These are phyloP conservation scores for Candida silvicultrix DNA, from an alignment of 805 yeast genomes.

Conservation along the genomic window DNA sequence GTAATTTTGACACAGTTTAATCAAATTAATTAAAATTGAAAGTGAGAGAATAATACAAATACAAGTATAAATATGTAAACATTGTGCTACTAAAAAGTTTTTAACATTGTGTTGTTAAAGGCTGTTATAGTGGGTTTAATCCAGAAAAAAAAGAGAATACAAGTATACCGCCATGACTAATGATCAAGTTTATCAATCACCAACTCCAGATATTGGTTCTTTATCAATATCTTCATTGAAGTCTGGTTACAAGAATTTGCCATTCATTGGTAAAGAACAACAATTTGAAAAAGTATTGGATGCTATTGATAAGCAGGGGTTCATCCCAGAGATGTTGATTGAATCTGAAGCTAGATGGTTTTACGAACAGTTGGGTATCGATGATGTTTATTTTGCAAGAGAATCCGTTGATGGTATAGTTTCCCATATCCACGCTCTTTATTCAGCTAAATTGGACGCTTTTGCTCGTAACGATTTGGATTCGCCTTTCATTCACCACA, in stretches of 20 bases:
- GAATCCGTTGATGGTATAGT: conserved; percentile 79
- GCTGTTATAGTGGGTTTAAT: too few species aligned
- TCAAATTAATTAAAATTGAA: too few species aligned
- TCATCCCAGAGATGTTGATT: conserved; percentile 81
- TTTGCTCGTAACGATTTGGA: conserved; percentile 53
- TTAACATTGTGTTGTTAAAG: too few species aligned
- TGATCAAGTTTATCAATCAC: background rate
- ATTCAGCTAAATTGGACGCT: conserved; percentile 90
- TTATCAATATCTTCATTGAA: conserved; percentile 34
- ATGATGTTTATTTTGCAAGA: conserved; percentile 84
- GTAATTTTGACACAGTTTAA: too few species aligned
- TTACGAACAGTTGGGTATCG: conserved; percentile 81
- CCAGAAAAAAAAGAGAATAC: too few species aligned
- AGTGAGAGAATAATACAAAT: too few species aligned
- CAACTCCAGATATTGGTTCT: conserved; percentile 31
- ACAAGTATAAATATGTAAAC: too few species aligned
- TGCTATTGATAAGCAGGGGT: conserved; percentile 72
- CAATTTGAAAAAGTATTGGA: conserved; percentile 83
- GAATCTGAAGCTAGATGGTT: conserved; percentile 89
- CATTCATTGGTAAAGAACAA: conserved; percentile 72
- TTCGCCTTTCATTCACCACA: conserved; percentile 66
- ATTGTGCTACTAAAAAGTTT: too few species aligned
- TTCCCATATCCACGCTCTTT: conserved; percentile 78
- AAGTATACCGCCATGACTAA: background rate
- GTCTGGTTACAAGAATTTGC: conserved; percentile 67